Conservation (phyloP, 257 asterid genomes). For the Ocimum tenuiflorum region DNA sequence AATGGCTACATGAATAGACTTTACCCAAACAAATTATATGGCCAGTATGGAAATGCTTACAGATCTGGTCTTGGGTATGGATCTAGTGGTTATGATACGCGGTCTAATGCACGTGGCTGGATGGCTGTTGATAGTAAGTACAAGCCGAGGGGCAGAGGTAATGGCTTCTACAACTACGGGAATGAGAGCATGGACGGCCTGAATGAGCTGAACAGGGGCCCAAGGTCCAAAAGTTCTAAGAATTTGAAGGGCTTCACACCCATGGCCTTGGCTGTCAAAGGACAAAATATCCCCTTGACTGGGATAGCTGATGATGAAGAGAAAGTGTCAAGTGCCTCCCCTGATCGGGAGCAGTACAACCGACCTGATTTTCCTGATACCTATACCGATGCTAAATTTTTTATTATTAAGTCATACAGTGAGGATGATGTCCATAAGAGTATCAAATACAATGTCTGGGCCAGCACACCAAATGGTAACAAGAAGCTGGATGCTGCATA, state of each 20-base stretch:
- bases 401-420: constrained; percentile 60
- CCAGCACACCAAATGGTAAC: constrained; percentile 82
- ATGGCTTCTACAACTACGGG: constrained; percentile 32
- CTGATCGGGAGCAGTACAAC: constrained; percentile 55
- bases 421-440: constrained; percentile 70
- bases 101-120: constrained; percentile 48
- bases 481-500: constrained; percentile 61
- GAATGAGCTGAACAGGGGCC: constrained; percentile 69
- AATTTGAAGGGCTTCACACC: constrained; percentile 41
- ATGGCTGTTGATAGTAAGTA: constrained; percentile 43
- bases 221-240: constrained; percentile 48
- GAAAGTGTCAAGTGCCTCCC: constrained; percentile 24
- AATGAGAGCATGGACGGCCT: constrained; percentile 51
- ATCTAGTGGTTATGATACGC: constrained; percentile 37
- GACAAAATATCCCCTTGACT: constrained; percentile 39
- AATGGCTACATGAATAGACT: constrained; percentile 45
- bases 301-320: constrained; percentile 30
- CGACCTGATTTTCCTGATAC: constrained; percentile 38
- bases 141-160: constrained; percentile 59
- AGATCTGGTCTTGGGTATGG: constrained; percentile 50
- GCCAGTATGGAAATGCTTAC: constrained; percentile 49
- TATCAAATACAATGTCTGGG: constrained; percentile 65
- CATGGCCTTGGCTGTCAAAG: constrained; percentile 46
- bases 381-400: constrained; percentile 52
- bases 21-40: constrained; percentile 46